Evolutionary conservation across 75 land plant genomes (phyloP).

Genomic region (Pinus tabuliformis): DNA sequence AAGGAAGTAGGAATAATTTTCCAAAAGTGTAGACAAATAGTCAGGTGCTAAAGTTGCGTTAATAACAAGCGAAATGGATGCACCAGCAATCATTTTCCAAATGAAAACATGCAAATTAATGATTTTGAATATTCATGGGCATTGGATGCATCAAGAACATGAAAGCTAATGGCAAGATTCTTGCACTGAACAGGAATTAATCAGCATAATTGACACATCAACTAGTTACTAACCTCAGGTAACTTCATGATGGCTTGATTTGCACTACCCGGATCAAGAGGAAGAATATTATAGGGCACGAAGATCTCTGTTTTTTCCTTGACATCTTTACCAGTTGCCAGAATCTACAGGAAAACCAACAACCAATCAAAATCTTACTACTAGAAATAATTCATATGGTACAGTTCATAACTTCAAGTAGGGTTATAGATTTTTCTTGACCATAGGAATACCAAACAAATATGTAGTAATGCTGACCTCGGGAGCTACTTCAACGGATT

Average conservation of each 20-base stretch:
- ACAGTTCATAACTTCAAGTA: neutral
- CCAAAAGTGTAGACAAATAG: neutral
- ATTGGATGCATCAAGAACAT: too few relatives aligned
- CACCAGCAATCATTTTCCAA: too few relatives aligned
- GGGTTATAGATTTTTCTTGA: too few relatives aligned
- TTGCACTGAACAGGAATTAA: too few relatives aligned
- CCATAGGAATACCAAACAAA: neutral
- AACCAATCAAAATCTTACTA: neutral
- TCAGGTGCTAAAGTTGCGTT: neutral
- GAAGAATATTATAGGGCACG: constrained; percentile 88
- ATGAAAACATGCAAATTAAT: neutral
- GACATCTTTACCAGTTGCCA: constrained; percentile 44
- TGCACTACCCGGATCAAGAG: constrained; percentile 72
- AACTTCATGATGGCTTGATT: constrained; percentile 84
- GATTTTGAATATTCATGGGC: too few relatives aligned
- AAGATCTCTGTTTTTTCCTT: constrained; percentile 36
- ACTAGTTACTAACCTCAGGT: constrained; percentile 62
- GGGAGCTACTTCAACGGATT: constrained; percentile 39
- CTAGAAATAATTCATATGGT: constrained; percentile 11
- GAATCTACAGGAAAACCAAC: constrained; percentile 29
- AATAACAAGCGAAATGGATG: neutral
- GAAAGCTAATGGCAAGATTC: too few relatives aligned
- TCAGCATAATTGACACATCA: neutral
- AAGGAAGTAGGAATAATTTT: neutral
- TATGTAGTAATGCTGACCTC: constrained; percentile 28